Conservation (phyloP, 225 moss, liverwort and hornwort species). For the Sphagnum contortum region DNA sequence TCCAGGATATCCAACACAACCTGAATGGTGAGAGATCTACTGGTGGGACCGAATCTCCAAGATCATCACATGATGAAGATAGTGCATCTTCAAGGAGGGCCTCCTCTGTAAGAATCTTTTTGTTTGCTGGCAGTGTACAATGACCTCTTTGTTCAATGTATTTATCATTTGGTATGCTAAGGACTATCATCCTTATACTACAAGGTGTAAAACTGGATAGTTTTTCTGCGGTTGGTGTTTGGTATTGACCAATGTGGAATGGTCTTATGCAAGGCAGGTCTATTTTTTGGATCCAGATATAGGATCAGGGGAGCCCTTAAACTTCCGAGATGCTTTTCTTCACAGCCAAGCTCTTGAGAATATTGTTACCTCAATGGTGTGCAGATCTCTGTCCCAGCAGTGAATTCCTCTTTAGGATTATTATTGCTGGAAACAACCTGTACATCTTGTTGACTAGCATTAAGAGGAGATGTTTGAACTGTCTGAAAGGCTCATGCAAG, state of each 20-base stretch:
- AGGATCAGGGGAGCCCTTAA: conserved; percentile 27
- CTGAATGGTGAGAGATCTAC: conserved; percentile 4
- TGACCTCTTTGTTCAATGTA: too few relatives aligned
- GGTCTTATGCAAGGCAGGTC: conserved; percentile 12
- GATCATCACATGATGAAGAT: conserved; percentile 16
- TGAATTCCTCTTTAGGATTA: too few relatives aligned
- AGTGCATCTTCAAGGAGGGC: conserved; percentile 28
- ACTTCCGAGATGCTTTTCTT: conserved; percentile 43
- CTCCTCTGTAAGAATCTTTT: conserved; percentile 19
- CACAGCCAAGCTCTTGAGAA: conserved; percentile 41
- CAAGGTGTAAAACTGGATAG: too few relatives aligned
- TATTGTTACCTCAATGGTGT: conserved; percentile 33
- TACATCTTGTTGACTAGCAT: too few relatives aligned
- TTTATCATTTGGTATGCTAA: too few relatives aligned
- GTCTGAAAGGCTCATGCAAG: too few relatives aligned
- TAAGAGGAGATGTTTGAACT: too few relatives aligned
- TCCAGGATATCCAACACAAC: conserved; percentile 28
- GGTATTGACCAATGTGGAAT: too few relatives aligned
- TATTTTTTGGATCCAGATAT: conserved; percentile 37
- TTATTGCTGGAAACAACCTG: too few relatives aligned
- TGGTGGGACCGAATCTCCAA: conserved; percentile 23
- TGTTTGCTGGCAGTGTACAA: neutral
- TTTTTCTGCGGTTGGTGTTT: too few relatives aligned
- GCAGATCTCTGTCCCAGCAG: conserved; percentile 1
- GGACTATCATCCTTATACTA: too few relatives aligned